phyloP scores from a whole-genome alignment of 495 filamentous ascomycete species.

The Aspergillus affinis region DNA sequence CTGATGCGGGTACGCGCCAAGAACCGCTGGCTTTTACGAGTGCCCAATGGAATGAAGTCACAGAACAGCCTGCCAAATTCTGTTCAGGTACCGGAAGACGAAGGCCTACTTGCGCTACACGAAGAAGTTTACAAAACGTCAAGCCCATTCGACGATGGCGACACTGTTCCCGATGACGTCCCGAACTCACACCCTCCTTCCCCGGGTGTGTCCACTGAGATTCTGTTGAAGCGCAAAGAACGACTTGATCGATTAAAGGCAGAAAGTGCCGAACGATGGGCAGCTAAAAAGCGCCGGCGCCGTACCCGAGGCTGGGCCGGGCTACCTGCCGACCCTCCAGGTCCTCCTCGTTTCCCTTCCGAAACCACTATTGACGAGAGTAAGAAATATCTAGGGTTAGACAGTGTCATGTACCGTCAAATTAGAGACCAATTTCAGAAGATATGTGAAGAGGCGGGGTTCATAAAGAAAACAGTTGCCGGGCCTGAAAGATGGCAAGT shows the following conservation, averaged over 20 bases:
- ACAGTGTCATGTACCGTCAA: slow-evolving; percentile 59
- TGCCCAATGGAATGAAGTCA: slow-evolving; percentile 56
- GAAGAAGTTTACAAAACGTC: slow-evolving; percentile 43
- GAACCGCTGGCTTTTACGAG: slow-evolving; percentile 63
- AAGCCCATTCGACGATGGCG: slow-evolving; percentile 26
- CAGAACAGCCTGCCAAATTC: slow-evolving; percentile 24
- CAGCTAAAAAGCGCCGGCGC: slow-evolving; percentile 66
- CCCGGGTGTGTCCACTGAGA: slow-evolving; percentile 50
- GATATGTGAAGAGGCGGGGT: slow-evolving; percentile 63
- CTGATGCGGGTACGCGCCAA: slow-evolving; percentile 63
- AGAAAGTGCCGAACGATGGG: slow-evolving; percentile 65
- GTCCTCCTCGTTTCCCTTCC: slow-evolving; percentile 74
- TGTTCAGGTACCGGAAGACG: slow-evolving; percentile 35
- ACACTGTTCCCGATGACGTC: slow-evolving; percentile 22
- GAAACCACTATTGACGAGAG: slow-evolving; percentile 81
- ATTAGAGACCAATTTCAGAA: slow-evolving; percentile 65
- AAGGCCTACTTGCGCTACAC: slow-evolving; percentile 41
- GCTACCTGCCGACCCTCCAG: slow-evolving; percentile 70
- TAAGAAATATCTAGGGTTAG: slow-evolving; percentile 66
- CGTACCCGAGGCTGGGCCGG: slow-evolving; percentile 70
- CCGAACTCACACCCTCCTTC: slow-evolving; percentile 24
- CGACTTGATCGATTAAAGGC: slow-evolving; percentile 55
- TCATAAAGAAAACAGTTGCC: slow-evolving; percentile 73
- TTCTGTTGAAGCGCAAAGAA: slow-evolving; percentile 55
- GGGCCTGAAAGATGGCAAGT: slow-evolving; percentile 72